These are phyloP conservation scores for Paspalum vaginatum DNA, from an alignment of 176 grass and related monocot species.

Conservation along the genomic window DNA sequence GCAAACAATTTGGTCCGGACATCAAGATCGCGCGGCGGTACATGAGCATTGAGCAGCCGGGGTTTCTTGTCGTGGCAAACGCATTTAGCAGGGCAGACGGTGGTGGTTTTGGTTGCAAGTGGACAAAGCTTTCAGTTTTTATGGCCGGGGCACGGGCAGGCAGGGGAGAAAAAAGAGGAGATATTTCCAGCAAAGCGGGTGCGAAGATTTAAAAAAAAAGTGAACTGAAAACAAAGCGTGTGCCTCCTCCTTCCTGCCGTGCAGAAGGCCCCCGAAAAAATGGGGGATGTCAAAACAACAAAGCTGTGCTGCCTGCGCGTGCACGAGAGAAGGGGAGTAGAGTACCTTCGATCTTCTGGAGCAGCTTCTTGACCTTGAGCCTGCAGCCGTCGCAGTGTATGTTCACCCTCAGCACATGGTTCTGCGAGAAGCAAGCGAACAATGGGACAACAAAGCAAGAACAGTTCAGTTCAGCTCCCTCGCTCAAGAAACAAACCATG, in stretches of 20 bases:
- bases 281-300: not conserved
- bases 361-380: slow-evolving; percentile 95
- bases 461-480: slow-evolving; percentile 43
- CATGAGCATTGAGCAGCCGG: slow-evolving; percentile 43
- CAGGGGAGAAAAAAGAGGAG: not conserved
- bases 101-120: slow-evolving; percentile 31
- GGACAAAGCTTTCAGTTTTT: slow-evolving; percentile 32
- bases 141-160: not conserved
- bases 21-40: not conserved
- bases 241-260: not conserved
- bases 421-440: slow-evolving; percentile 57
- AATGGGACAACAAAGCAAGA: not conserved
- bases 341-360: slow-evolving; percentile 95
- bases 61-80: slow-evolving; percentile 6
- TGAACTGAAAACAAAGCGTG: slow-evolving; percentile 11
- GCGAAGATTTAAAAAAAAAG: not conserved
- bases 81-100: slow-evolving; percentile 30
- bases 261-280: slow-evolving; percentile 19
- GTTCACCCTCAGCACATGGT: slow-evolving; percentile 87
- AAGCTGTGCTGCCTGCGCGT: not conserved
- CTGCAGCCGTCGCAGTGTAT: slow-evolving; percentile 99
- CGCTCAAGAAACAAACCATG: slow-evolving; percentile 18
- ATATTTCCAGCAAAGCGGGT: slow-evolving; percentile 35
- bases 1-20: not conserved
- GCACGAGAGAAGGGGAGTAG: not conserved